Evolutionary conservation across 2,329 filamentous ascomycete genomes (phyloP).

Genomic region (Beauveria medogensis): DNA sequence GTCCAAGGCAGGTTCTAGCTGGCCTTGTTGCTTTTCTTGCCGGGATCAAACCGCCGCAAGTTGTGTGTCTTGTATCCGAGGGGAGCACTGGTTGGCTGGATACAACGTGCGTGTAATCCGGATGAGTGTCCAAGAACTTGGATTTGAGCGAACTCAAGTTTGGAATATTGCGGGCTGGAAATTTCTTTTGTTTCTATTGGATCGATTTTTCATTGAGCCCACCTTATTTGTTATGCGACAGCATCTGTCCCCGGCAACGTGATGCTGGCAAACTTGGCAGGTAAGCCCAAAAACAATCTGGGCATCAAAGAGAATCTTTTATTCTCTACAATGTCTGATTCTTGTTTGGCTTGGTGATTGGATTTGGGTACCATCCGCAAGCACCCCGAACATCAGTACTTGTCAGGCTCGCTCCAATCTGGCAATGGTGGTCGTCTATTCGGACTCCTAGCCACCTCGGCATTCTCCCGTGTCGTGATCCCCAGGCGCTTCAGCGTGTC

Average conservation of each 20-base stretch:
- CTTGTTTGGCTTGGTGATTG: conserved; percentile 12
- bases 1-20: conserved; percentile 23
- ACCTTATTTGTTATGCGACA: conserved; percentile 21
- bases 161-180: conserved; percentile 15
- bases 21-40: conserved; percentile 20
- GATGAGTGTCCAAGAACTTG: conserved; percentile 18
- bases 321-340: conserved; percentile 12
- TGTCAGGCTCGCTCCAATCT: conserved; percentile 20
- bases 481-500: neutral
- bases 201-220: conserved; percentile 16
- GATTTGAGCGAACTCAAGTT: conserved; percentile 16
- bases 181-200: conserved; percentile 27
- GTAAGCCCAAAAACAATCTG: neutral
- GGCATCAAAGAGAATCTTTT: conserved; percentile 14
- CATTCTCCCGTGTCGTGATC: neutral
- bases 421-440: conserved; percentile 15
- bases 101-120: conserved; percentile 23
- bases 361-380: conserved; percentile 22
- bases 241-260: conserved; percentile 16
- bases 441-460: neutral
- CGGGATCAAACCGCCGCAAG: conserved; percentile 24
- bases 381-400: conserved; percentile 27
- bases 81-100: conserved; percentile 13
- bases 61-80: conserved; percentile 12
- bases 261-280: conserved; percentile 13